phyloP scores from a whole-genome alignment of 1,139 yeast genomes.

The Pichia sp. region DNA sequence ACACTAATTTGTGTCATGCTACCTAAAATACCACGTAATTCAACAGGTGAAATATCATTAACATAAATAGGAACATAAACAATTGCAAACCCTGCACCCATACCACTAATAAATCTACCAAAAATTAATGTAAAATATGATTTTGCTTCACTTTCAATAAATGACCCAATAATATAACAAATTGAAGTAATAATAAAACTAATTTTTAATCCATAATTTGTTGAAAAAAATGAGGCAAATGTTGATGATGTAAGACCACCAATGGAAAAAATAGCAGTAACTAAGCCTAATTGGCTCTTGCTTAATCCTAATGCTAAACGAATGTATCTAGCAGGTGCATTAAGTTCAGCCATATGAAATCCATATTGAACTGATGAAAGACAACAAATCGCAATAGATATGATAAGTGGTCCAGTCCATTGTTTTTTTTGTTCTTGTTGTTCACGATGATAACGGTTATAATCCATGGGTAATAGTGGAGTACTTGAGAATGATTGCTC shows the following conservation, averaged over 20 bases:
- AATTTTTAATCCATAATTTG: conserved; percentile 56
- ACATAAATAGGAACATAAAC: conserved; percentile 80
- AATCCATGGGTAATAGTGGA: not conserved
- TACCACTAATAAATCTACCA: conserved; percentile 75
- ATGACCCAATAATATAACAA: conserved; percentile 62
- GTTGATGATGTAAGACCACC: conserved; percentile 84
- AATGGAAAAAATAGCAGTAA: conserved; percentile 77
- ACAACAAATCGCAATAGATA: conserved; percentile 44
- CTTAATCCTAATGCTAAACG: conserved; percentile 15
- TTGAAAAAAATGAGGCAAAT: conserved; percentile 66
- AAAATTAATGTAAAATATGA: conserved; percentile 40
- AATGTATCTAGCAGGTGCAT: conserved; percentile 69
- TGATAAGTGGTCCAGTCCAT: conserved; percentile 24
- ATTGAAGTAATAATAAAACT: conserved; percentile 47
- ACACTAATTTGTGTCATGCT: conserved; percentile 83
- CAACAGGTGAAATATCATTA: conserved; percentile 70
- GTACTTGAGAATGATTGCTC: not conserved
- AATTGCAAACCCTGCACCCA: conserved; percentile 83
- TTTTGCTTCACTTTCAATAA: conserved; percentile 49
- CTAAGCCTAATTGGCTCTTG: conserved; percentile 64
- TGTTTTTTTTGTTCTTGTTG: not conserved
- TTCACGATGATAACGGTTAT: not conserved
- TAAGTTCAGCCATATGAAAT: conserved; percentile 81
- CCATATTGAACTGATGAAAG: conserved; percentile 83
- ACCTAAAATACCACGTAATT: conserved; percentile 71